phyloP scores from a whole-genome alignment of 2,329 filamentous ascomycete species.

The Endoconidiophora polonica region DNA sequence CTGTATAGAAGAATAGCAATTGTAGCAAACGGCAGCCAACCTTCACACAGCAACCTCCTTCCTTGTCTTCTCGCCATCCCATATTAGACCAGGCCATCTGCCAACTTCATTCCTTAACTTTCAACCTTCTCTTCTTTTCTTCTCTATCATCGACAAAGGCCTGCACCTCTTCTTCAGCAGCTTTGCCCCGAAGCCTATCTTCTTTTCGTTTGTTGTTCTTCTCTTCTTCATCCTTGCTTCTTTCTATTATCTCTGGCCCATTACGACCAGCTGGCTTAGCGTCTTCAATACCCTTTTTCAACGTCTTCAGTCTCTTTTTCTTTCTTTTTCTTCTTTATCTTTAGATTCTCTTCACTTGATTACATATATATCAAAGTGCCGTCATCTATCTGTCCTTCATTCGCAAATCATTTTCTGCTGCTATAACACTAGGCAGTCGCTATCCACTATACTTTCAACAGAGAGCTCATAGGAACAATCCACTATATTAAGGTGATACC shows the following conservation, averaged over 20 bases:
- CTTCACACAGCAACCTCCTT: no score
- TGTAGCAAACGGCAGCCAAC: no score
- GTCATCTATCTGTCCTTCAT: not conserved
- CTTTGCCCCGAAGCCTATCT: not conserved
- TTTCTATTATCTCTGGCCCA: not conserved
- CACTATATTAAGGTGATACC: no score
- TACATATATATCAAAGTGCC: not conserved
- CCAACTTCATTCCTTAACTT: not conserved
- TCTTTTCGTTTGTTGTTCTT: slow-evolving; percentile 4
- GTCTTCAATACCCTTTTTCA: not conserved
- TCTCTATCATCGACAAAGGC: not conserved
- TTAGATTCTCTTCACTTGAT: not conserved
- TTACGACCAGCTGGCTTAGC: slow-evolving; percentile 3
- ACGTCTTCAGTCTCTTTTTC: not conserved
- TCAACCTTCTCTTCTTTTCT: not conserved
- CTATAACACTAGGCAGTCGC: not conserved
- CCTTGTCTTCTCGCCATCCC: not conserved
- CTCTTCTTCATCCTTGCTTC: slow-evolving; percentile 8
- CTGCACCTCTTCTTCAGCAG: slow-evolving; percentile 4
- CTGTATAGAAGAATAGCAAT: no score
- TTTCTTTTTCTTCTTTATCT: no score
- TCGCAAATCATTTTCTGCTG: not conserved
- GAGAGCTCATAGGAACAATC: no score
- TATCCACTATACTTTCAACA: not conserved
- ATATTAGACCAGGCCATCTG: slow-evolving; percentile 8